Evolutionary conservation across 2,329 filamentous ascomycete species (phyloP).

Genomic region (Colletotrichum sp.): DNA sequence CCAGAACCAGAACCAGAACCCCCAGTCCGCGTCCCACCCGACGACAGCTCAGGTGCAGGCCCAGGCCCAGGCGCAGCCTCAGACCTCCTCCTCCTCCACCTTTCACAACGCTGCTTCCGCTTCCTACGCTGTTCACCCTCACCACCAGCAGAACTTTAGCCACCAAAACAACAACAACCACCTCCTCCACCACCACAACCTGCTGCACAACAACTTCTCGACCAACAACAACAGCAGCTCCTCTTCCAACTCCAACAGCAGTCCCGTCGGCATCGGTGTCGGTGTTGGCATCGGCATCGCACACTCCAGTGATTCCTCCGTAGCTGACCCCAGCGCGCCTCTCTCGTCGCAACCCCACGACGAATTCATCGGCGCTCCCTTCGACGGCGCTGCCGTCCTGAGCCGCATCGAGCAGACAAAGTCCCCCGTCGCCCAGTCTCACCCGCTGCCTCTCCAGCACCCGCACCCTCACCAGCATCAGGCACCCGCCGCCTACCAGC

Average conservation of each 20-base stretch:
- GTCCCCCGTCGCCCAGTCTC: constrained; percentile 30
- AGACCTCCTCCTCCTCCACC: constrained; percentile 23
- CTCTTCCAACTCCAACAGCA: constrained; percentile 22
- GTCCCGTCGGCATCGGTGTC: constrained; percentile 25
- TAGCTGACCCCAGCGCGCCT: constrained; percentile 40
- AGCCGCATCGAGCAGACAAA: constrained; percentile 63
- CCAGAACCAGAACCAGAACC: constrained; percentile 23
- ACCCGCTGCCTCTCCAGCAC: constrained; percentile 24
- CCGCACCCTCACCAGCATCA: constrained; percentile 19
- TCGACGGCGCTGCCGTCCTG: constrained; percentile 68
- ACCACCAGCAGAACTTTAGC: constrained; percentile 46
- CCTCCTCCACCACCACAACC: neutral
- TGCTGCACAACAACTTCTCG: neutral
- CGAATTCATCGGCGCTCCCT: constrained; percentile 69
- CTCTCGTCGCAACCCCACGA: constrained; percentile 44
- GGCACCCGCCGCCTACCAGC: constrained; percentile 31
- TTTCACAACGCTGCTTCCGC: constrained; percentile 46
- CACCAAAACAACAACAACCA: constrained; percentile 3
- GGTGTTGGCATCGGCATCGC: constrained; percentile 13
- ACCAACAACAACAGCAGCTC: constrained; percentile 10
- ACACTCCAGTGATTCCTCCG: constrained; percentile 29
- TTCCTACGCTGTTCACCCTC: constrained; percentile 79
- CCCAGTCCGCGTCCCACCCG: constrained; percentile 18
- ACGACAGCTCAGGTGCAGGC: neutral
- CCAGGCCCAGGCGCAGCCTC: constrained; percentile 26